Evolutionary conservation across 2,329 filamentous ascomycete genomes (phyloP), one percentile per base, ranked within the genome.

Genomic region (Botrytis aclada): DNA sequence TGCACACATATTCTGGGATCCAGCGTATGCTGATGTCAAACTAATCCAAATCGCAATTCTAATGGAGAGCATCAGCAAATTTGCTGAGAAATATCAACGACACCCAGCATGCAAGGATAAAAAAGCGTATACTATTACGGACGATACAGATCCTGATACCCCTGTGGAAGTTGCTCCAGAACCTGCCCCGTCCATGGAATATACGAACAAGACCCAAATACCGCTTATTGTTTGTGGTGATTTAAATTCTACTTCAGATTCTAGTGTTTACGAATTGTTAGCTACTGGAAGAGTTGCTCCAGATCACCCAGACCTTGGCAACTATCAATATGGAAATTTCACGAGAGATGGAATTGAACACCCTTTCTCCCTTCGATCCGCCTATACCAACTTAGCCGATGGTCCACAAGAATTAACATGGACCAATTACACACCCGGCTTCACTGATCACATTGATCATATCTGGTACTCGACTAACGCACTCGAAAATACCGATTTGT

Each of bases 381-480:
- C 94, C 4, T 99, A 99, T 82, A 89, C 89, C 51, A 89, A 92
- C 75, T 91, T 97, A 70, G 92, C 92, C 75, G 92, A 95, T 80
- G 90, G 96, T 51, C 90, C 91, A 10, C 92, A 94, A 73, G 93
- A 97, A 81, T 85, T 98, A 78, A 90, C 90, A 7, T 99, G 97
- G 82, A 99, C 96, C 64, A 99, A 99, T 83, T 99, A 98, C 83
- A 97, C 94, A 22, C 95, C 96, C 1, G 90, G 90, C n/a, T 99
- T 98, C 83, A 89, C 89, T 69, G 95, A 94, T 75, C 93, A 97
- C 73, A 92, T 99, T 77, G 96, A 99, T 82, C 98, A 98, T 83
- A 94, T 99, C 79, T 98, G 95, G 94, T 99, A 97, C 83, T 95
- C 94, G 72, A 95, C 94, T 7, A 93, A 91, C 78, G 85, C 88